Evolutionary conservation across 2,329 filamentous ascomycete genomes (phyloP), one percentile per base, ranked within the genome.

Genomic region (Cryphonectria naterciae): DNA sequence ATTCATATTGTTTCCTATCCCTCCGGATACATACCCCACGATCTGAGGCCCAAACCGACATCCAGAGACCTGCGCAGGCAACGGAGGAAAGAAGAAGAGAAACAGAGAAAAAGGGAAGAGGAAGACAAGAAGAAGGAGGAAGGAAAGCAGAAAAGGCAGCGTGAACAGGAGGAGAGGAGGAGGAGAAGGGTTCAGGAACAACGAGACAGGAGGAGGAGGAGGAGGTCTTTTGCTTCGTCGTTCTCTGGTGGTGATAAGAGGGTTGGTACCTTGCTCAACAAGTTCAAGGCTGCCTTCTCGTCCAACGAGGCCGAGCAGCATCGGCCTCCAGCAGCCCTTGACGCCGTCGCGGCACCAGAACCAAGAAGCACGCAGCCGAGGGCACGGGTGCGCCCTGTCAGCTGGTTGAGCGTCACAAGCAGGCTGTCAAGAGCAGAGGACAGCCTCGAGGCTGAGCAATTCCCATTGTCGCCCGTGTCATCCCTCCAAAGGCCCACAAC

Each of bases 1-100:
- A 88, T 89, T 72, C 85, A 86, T 77, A 87, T 88, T 71, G 82
- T 81, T 71, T 84, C 82, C 70, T 86, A 84, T 73, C 83, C 78
- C 60, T 70, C 83, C 72, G 78, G 84, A 39, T 83, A 80, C 63
- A 75, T 83, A 4, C 82, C 81, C 2, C 77, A 77, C 71, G 82
- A 84, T 60, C 75, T 82, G 19, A 75, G 84, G 68, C 79, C 79
- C n/a, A 77, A 74, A 58, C 67, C 78, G 67, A 71, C 72, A 72
- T 75, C 73, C 75, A 54, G 77, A 77, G 76, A 77, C 77, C 75
- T 75, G 76, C 56, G 75, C 76, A 60, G 75, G 73, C 74, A 78
- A 80, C 73, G 78, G 82, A 81, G 83, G 84, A 78, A 82, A 87
- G 84, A 84, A 83, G 80, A 82, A 81, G 75, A 83, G 83, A 74